Evolutionary conservation across 306 rosid genomes (phyloP).

Genomic region (Acacia crassicarpa): DNA sequence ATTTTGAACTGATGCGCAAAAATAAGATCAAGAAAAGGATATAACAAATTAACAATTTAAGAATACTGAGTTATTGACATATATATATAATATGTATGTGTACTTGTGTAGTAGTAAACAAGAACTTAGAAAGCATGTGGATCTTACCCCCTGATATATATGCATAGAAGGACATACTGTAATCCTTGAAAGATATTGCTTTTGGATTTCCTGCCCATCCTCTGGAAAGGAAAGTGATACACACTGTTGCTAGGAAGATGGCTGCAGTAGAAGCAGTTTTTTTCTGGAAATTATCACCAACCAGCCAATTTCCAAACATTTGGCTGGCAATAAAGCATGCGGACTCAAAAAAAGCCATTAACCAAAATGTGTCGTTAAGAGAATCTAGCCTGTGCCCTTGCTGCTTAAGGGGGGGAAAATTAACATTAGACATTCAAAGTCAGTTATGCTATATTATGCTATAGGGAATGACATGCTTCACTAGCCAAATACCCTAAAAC

Average conservation of each 20-base stretch:
- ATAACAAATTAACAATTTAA: not conserved
- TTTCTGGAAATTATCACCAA: slow-evolving; percentile 49
- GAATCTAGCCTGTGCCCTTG: slow-evolving; percentile 86
- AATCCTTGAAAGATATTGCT: slow-evolving; percentile 57
- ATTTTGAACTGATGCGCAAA: not conserved
- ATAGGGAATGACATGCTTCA: slow-evolving; percentile 1
- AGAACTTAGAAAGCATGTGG: slow-evolving; percentile 30
- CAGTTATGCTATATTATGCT: not conserved
- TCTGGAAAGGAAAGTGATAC: slow-evolving; percentile 55
- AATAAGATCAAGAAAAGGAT: not conserved
- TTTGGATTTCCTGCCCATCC: slow-evolving; percentile 68
- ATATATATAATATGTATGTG: no score
- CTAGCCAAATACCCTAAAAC: not conserved
- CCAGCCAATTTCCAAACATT: slow-evolving; percentile 79
- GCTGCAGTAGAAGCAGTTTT: slow-evolving; percentile 49
- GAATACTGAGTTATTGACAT: not conserved
- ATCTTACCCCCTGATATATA: slow-evolving; percentile 75
- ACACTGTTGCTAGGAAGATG: slow-evolving; percentile 62
- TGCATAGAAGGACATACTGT: slow-evolving; percentile 60
- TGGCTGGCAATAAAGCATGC: slow-evolving; percentile 83
- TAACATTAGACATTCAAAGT: slow-evolving; percentile 17
- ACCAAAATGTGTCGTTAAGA: slow-evolving; percentile 86
- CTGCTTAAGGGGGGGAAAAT: slow-evolving; percentile 37
- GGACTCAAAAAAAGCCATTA: slow-evolving; percentile 84
- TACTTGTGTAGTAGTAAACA: slow-evolving; percentile 10